Conservation (phyloP, 2,329 filamentous ascomycete genomes). For the Botrytis hyacinthi region DNA sequence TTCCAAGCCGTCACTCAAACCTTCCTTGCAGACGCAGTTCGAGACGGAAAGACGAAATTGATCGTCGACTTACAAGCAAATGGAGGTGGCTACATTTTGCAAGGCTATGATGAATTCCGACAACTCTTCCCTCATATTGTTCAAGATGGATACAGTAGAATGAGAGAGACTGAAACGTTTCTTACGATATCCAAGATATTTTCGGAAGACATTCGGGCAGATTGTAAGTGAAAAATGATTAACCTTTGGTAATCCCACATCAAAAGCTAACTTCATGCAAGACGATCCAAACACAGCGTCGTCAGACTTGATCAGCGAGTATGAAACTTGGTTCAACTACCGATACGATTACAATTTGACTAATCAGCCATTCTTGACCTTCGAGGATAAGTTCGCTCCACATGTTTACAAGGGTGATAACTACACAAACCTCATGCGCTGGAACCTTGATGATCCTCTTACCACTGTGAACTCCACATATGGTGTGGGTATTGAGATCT, state of each 20-base stretch:
- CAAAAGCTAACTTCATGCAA: slow-evolving; percentile 2
- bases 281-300: slow-evolving; percentile 32
- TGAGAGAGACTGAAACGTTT: slow-evolving; percentile 31
- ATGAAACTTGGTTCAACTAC: slow-evolving; percentile 34
- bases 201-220: slow-evolving; percentile 26
- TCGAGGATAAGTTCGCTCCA: slow-evolving; percentile 34
- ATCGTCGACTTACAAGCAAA: slow-evolving; percentile 64
- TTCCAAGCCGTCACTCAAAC: slow-evolving; percentile 35
- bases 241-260: too few species aligned
- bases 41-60: slow-evolving; percentile 54
- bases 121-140: slow-evolving; percentile 40
- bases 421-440: slow-evolving; percentile 32
- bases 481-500: slow-evolving; percentile 37
- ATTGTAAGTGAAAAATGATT: slow-evolving; percentile 20
- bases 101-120: slow-evolving; percentile 50
- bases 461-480: slow-evolving; percentile 30
- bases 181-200: slow-evolving; percentile 29
- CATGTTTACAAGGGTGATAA: slow-evolving; percentile 28
- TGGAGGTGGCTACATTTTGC: slow-evolving; percentile 52
- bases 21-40: slow-evolving; percentile 48
- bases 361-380: slow-evolving; percentile 31
- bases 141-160: slow-evolving; percentile 33
- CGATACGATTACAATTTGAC: slow-evolving; percentile 34
- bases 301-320: slow-evolving; percentile 25
- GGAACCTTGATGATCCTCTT: slow-evolving; percentile 34